Percentiles rank a stretch among this genome's conserved stretches.
phyloP scores from a whole-genome alignment of 192 early-diverging fungal genomes.

The Coemansia pectinata region DNA sequence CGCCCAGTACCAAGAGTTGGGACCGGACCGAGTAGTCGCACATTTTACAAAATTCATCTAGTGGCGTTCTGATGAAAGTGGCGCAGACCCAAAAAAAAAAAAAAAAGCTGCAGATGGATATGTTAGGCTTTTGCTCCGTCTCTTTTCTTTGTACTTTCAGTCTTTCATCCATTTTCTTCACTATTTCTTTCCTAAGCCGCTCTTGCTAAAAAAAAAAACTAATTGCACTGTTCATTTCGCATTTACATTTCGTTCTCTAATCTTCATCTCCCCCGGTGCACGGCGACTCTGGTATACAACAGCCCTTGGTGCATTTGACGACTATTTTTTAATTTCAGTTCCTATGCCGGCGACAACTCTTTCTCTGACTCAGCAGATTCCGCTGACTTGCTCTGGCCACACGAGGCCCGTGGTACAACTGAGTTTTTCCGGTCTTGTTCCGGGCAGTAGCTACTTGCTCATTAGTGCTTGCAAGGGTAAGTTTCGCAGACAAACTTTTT shows the following conservation, averaged over 20 bases:
- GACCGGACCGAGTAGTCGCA: conserved; percentile 20
- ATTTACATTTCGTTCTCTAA: conserved; percentile 13
- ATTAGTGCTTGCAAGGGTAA: conserved; percentile 84
- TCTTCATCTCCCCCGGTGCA: not conserved
- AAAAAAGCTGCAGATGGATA: not conserved
- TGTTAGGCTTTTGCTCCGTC: not conserved
- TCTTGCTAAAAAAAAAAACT: not conserved
- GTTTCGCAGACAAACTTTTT: not conserved
- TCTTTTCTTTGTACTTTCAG: conserved; percentile 3
- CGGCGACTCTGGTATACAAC: not conserved
- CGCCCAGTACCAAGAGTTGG: conserved; percentile 36
- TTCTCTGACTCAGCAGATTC: conserved; percentile 56
- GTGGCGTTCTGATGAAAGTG: not conserved
- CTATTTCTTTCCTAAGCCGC: not conserved
- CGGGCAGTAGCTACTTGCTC: conserved; percentile 74
- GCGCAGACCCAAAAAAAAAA: too few species aligned
- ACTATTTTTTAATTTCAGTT: conserved; percentile 11
- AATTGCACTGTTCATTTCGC: not conserved
- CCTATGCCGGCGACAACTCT: conserved; percentile 38
- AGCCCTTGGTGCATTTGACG: conserved; percentile 8
- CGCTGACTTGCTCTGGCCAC: conserved; percentile 88
- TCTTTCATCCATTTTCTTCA: conserved; percentile 3
- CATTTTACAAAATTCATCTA: conserved; percentile 19
- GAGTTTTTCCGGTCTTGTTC: conserved; percentile 71
- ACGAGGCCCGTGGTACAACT: conserved; percentile 90